Evolutionary conservation across 805 yeast species (phyloP), one percentile per base, ranked within the genome.

Genomic region (Candida parachauliodes): DNA sequence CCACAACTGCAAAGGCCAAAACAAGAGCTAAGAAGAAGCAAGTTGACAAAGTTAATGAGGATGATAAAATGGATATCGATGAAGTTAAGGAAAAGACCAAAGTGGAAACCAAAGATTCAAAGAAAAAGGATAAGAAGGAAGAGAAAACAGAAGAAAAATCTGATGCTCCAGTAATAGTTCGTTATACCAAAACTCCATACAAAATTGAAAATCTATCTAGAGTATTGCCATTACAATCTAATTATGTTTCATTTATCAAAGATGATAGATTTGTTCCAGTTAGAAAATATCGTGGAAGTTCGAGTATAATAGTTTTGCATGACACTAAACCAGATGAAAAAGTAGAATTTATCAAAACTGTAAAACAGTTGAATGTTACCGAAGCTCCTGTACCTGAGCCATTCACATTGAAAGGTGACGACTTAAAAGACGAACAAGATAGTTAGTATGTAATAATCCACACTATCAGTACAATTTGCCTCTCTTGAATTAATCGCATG

Each of bases 1-100:
- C 97, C 2, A 91, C 97, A 1, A 91, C 98, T 2, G 87, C 81
- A 12, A 83, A 81, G 59, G 96, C 96, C n/a, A 87, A 85, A 60
- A 93, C 91, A 23, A 81, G 97, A 59, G 95, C 95, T 18, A 81
- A 78, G 68, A 79, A 77, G 65, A 68, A 71, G 28, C 68, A 68
- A 44, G 67, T 71, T 50, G 75, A 73, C 51, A 65, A 76, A 56
- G 76, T 77, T 31, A 68, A 70, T 40, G 57, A 54, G 48, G 70
- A 61, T 11, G 68, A 58, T 27, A 61, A 63, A 21, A 65, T 70
- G 73, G 76, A 71, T 10, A 55, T 65, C 5, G 72, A 68, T 32
- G 60, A 46, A 21, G 43, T 47, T 25, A 39, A 36, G 7, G 48
- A 45, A 33, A 50, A 46, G 25, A 48, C 51, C n/a, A 46, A 47